These are phyloP conservation scores for Solanum commersonii DNA, from an alignment of 257 asterid species.

Conservation along the genomic window DNA sequence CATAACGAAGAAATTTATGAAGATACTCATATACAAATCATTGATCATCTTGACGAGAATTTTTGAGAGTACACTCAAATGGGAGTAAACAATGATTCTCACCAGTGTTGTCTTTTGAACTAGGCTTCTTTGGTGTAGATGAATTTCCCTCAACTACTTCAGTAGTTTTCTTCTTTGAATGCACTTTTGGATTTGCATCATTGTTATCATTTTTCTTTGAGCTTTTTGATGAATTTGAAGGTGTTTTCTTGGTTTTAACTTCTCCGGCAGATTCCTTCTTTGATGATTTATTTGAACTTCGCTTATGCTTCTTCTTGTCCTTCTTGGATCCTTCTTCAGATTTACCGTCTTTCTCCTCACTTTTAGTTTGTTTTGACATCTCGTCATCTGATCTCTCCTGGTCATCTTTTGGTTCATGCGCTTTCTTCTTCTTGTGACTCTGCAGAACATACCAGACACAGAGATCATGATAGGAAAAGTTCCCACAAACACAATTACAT, in stretches of 20 bases:
- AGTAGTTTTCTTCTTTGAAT: constrained; percentile 46
- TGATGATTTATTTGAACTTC: constrained; percentile 24
- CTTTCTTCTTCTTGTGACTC: constrained; percentile 25
- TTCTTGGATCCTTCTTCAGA: constrained; percentile 31
- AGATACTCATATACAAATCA: not conserved
- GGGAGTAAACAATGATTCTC: constrained; percentile 7
- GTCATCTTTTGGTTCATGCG: constrained; percentile 36
- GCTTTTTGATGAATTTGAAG: constrained; percentile 34
- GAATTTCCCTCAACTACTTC: constrained; percentile 37
- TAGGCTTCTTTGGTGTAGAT: constrained; percentile 39
- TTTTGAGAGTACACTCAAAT: not conserved
- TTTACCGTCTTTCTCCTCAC: constrained; percentile 35
- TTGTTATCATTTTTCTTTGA: constrained; percentile 23
- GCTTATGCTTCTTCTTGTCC: constrained; percentile 33
- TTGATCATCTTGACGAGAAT: not conserved
- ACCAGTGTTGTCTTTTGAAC: constrained; percentile 51
- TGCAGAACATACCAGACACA: constrained; percentile 8
- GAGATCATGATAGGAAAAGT: not conserved
- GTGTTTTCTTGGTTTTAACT: constrained; percentile 36
- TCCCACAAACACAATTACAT: not conserved
- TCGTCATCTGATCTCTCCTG: constrained; percentile 53
- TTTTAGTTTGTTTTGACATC: constrained; percentile 50
- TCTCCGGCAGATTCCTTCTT: constrained; percentile 39
- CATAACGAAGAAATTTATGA: not conserved
- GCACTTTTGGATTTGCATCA: constrained; percentile 30